These are phyloP conservation scores for Hypoxylon sp. DNA, from an alignment of 2,329 filamentous ascomycete species.

Conservation along the genomic window DNA sequence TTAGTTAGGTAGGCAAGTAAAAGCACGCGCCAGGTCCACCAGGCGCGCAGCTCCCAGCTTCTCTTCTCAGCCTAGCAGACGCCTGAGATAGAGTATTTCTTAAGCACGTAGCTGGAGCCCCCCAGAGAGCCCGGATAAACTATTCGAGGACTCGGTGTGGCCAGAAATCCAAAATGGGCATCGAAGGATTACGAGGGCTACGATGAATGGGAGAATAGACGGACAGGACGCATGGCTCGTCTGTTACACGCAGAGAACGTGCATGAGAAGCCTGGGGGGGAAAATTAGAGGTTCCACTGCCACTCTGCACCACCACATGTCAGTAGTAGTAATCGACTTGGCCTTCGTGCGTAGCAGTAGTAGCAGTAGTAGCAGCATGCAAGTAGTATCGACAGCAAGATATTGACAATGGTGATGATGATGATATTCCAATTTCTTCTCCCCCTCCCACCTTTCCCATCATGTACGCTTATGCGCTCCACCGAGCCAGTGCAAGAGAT, in stretches of 20 bases:
- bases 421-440: not conserved
- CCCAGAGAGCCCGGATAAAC: constrained; percentile 16
- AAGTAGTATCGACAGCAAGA: constrained; percentile 1
- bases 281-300: constrained; percentile 33
- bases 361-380: not conserved
- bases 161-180: not conserved
- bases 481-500: constrained; percentile 12
- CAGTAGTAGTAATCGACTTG: constrained; percentile 1
- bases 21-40: constrained; percentile 1
- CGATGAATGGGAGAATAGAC: not conserved
- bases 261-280: not conserved
- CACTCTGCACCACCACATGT: constrained; percentile 26
- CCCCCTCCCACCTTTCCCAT: not conserved
- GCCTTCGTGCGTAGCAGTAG: constrained; percentile 27
- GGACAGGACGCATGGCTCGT: constrained; percentile 1
- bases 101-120: constrained; percentile 20
- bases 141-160: constrained; percentile 21
- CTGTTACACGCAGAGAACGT: constrained; percentile 19
- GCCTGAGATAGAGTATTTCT: constrained; percentile 10
- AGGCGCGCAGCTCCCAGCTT: constrained; percentile 5
- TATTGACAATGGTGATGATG: not conserved
- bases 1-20: not conserved
- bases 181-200: not conserved
- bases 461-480: constrained; percentile 10
- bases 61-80: constrained; percentile 21